These are phyloP conservation scores for Meripilus lineatus DNA, from an alignment of 1,284 basidiomycete species.

Conservation along the genomic window DNA sequence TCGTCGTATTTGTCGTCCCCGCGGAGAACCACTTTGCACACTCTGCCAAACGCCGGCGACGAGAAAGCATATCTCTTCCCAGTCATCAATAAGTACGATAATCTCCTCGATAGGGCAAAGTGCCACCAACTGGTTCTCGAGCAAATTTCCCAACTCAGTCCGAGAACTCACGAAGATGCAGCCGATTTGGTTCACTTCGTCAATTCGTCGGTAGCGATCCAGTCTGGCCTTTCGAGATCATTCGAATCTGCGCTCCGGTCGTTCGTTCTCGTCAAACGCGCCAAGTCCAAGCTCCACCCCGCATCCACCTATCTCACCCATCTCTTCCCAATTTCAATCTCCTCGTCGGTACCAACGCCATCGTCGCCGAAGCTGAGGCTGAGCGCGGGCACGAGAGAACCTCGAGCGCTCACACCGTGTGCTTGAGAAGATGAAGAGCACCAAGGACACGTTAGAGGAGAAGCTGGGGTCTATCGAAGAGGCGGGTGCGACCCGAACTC, in stretches of 20 bases:
- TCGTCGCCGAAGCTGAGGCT: constrained; percentile 82
- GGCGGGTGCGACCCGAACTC: constrained; percentile 48
- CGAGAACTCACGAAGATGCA: constrained; percentile 87
- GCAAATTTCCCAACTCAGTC: constrained; percentile 91
- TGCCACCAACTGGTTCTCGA: constrained; percentile 89
- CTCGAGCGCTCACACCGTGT: constrained; percentile 76
- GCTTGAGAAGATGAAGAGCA: constrained; percentile 81
- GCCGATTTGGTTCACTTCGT: constrained; percentile 98
- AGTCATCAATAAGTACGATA: constrained; percentile 98
- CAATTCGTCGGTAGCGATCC: constrained; percentile 75
- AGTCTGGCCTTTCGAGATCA: constrained; percentile 62
- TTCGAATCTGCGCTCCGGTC: constrained; percentile 92
- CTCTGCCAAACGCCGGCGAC: constrained; percentile 89
- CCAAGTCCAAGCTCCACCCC: constrained; percentile 93
- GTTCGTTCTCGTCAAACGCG: constrained; percentile 93
- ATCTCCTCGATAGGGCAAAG: constrained; percentile 94
- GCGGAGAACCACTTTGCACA: constrained; percentile 99
- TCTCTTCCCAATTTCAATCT: constrained; percentile 86
- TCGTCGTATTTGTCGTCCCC: constrained; percentile 96
- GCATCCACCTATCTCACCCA: constrained; percentile 93
- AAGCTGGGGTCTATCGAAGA: constrained; percentile 83
- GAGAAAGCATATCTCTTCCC: constrained; percentile 99
- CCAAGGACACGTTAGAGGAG: constrained; percentile 74
- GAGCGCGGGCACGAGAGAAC: constrained; percentile 68
- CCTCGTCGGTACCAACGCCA: constrained; percentile 82